Evolutionary conservation across 2,329 filamentous ascomycete genomes (phyloP), one percentile per base, ranked within the genome.

Genomic region (Sporothrix phasma): DNA sequence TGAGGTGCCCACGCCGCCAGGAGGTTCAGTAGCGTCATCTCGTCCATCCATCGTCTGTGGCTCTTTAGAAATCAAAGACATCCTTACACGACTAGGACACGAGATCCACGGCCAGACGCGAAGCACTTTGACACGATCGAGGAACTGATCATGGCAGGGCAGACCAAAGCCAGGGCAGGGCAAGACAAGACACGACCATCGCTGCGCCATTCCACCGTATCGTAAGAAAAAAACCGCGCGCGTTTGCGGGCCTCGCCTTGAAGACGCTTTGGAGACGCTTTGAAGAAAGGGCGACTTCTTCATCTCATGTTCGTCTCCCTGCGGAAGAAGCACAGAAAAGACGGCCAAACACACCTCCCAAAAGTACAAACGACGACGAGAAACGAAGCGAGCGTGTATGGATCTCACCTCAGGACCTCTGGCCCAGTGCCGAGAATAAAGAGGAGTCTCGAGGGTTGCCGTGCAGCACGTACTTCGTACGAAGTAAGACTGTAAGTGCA

Each of bases 81-180:
- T 34, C 58, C 45, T 45, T 59, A 59, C 56, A 59, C 56, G 56
- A 59, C 39, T 59, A 59, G 17, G n/a, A 59, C 56, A 43, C 56
- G 56, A 59, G 17, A 31, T 7, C 56, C 51, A 39, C 51, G 19
- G 17, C 22, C 5, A 45, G 19, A 60, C 56, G 45, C 56, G 56
- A 19, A 24, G 17, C 6, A 53, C 3, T n/a, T 22, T n/a, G 51
- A 34, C 51, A 41, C 34, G 37, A 26, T 24, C 53, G 19, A 22
- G 34, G n/a, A n/a, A n/a, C n/a, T n/a, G n/a, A n/a, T n/a, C 29
- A 56, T 10, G 51, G 31, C 10, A 39, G 51, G 51, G 31, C n/a
- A 37, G 51, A 15, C 17, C 15, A 37, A 6, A 17, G 15, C 29
- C 31, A 58, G n/a, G 53, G 53, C 54, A 59, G 56, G 39, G 56